These are phyloP conservation scores for Starmerella khaoyaiensis DNA, from an alignment of 805 yeast genomes.

Conservation along the genomic window DNA sequence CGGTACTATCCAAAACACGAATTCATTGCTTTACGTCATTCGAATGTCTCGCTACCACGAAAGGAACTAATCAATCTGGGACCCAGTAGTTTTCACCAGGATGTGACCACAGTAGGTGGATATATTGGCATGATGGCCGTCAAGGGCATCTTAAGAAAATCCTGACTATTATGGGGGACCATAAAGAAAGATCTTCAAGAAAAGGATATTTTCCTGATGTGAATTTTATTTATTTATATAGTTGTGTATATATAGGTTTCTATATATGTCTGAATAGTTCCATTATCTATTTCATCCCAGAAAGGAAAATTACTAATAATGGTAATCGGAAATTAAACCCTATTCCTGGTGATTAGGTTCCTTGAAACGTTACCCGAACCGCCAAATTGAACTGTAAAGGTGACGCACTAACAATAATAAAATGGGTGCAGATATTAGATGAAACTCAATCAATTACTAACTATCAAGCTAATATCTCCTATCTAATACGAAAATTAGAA, in stretches of 20 bases:
- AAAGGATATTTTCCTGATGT: constrained; percentile 3
- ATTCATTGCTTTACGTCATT: not conserved
- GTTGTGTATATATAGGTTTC: not conserved
- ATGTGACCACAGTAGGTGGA: constrained; percentile 21
- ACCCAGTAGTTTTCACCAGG: constrained; percentile 16
- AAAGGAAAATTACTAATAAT: too few relatives aligned
- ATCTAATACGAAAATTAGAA: too few relatives aligned
- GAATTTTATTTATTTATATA: constrained; percentile 1
- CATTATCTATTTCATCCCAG: too few relatives aligned
- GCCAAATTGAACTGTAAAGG: too few relatives aligned
- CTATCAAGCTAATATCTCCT: too few relatives aligned
- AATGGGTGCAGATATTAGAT: too few relatives aligned
- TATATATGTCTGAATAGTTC: too few relatives aligned
- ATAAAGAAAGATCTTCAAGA: not conserved
- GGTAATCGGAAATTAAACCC: too few relatives aligned
- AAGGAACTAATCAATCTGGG: constrained; percentile 18
- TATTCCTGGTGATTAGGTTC: too few relatives aligned
- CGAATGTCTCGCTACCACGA: constrained; percentile 6
- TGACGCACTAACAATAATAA: too few relatives aligned
- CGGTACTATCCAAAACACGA: constrained; percentile 4
- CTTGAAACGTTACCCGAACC: too few relatives aligned
- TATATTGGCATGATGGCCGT: constrained; percentile 21
- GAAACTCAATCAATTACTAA: too few relatives aligned
- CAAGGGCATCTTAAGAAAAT: constrained; percentile 12
- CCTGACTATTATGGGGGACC: constrained; percentile 12